Conservation (phyloP, 2,329 filamentous ascomycete species). For the Colletotrichum chrysophilum region DNA sequence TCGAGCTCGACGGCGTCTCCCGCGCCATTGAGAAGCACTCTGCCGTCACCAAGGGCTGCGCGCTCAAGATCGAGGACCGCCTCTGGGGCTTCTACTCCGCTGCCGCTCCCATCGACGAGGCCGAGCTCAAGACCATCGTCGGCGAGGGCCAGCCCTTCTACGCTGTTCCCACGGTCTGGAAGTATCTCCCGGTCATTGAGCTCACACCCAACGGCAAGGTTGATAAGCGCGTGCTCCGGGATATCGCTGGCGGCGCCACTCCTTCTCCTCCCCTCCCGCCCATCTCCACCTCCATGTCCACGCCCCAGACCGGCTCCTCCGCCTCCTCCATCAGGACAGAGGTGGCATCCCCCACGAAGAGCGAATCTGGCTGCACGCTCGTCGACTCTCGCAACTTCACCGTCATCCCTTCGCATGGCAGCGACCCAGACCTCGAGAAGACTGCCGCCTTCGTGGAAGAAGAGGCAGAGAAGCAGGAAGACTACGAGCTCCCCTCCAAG, state of each 20-base stretch:
- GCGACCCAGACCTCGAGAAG: constrained; percentile 19
- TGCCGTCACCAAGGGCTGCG: constrained; percentile 51
- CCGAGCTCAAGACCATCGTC: constrained; percentile 43
- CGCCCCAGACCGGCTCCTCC: not conserved
- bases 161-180: constrained; percentile 53
- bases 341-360: not conserved
- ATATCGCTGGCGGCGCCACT: constrained; percentile 27
- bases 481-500: constrained; percentile 45
- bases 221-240: constrained; percentile 52
- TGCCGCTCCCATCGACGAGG: constrained; percentile 35
- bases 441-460: constrained; percentile 2
- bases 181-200: constrained; percentile 48
- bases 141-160: constrained; percentile 57
- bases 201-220: constrained; percentile 62
- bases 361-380: constrained; percentile 11
- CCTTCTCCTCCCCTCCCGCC: not conserved
- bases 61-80: constrained; percentile 49
- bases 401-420: not conserved
- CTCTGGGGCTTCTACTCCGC: constrained; percentile 56
- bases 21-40: constrained; percentile 51
- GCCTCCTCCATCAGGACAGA: constrained; percentile 9
- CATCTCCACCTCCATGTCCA: not conserved
- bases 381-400: constrained; percentile 11
- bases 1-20: constrained; percentile 64
- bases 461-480: constrained; percentile 6